phyloP scores from a whole-genome alignment of 257 asterid genomes.

The Nicotiana benthamiana region DNA sequence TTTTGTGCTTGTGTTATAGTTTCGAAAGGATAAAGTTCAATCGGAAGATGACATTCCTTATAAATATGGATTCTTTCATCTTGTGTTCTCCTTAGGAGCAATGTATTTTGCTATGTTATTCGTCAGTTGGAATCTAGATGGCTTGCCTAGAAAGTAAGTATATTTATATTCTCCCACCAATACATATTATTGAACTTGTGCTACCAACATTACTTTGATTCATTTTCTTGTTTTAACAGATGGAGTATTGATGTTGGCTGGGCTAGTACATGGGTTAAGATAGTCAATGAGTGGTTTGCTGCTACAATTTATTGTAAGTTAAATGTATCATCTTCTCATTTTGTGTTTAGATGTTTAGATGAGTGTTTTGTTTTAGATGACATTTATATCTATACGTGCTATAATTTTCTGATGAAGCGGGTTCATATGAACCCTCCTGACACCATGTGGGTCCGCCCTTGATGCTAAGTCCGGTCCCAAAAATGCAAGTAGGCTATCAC shows the following conservation, averaged over 20 bases:
- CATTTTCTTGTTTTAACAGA: constrained; percentile 23
- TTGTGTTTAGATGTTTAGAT: too few species aligned
- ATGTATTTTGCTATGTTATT: constrained; percentile 93
- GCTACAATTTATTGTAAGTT: constrained; percentile 77
- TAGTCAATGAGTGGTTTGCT: constrained; percentile 88
- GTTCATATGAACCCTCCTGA: too few species aligned
- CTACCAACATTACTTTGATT: neutral
- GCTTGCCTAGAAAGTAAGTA: constrained; percentile 64
- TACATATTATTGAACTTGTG: neutral
- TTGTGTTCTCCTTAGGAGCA: constrained; percentile 79
- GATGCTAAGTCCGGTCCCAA: neutral
- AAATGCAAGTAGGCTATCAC: too few species aligned
- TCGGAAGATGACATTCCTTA: constrained; percentile 69
- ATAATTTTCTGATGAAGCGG: too few species aligned
- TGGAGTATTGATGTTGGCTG: constrained; percentile 97
- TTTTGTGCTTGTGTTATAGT: constrained; percentile 30
- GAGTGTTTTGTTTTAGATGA: too few species aligned
- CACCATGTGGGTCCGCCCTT: too few species aligned
- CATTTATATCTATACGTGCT: too few species aligned
- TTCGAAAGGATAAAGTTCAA: constrained; percentile 39
- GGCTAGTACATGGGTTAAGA: constrained; percentile 95
- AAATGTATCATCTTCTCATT: neutral
- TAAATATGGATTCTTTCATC: constrained; percentile 78
- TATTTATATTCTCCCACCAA: neutral
- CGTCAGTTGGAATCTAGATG: constrained; percentile 86